Evolutionary conservation across 768 basidiomycete genomes (phyloP), one percentile per base, ranked within the genome.

Genomic region (Guyanaporus albipodus): DNA sequence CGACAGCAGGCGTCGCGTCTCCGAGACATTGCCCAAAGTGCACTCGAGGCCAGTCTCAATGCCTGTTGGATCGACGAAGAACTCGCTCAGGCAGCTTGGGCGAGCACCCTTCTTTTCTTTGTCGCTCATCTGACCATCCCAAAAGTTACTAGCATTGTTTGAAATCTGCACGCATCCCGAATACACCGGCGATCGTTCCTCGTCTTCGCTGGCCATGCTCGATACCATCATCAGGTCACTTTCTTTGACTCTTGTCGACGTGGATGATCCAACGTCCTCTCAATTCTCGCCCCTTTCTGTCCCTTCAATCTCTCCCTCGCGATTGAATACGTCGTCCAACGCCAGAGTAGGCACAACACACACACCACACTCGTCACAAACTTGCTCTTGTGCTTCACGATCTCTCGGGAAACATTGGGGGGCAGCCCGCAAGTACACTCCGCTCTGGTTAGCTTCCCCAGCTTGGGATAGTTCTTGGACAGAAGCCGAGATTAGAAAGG

Each of bases 21-120:
- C 43, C 67, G 82, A 37, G 80, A 88, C 49, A 73, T 82, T 56
- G 86, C 86, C 27, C 85, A 85, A 60, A 71, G 75, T 39, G 78
- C 82, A 10, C 66, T 89, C 52, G 84, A 89, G 50, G 81, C 82
- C 19, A 87, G 85, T 57, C 65, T 85, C 48, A 82, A 77, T 57
- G 77, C 82, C 35, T 76, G 79, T 15, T 85, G 83, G 80, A 73
- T 89, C 12, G 85, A 89, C 53, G 81, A 85, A 56, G 79, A 77
- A 26, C 73, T 88, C 7, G 84, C 80, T 11, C 83, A 89, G 64
- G 83, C 85, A 29, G 82, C 84, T 45, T 89, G 83, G 83, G 86
- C 87, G 61, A 54, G 77, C 53, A n/a, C n/a, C 12, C 38, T 26
- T 28, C 31, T 18, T 41, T 42, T 8, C 21, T 44, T 50, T 8